Conservation (phyloP, 257 asterid genomes). For the Rhazya stricta region DNA sequence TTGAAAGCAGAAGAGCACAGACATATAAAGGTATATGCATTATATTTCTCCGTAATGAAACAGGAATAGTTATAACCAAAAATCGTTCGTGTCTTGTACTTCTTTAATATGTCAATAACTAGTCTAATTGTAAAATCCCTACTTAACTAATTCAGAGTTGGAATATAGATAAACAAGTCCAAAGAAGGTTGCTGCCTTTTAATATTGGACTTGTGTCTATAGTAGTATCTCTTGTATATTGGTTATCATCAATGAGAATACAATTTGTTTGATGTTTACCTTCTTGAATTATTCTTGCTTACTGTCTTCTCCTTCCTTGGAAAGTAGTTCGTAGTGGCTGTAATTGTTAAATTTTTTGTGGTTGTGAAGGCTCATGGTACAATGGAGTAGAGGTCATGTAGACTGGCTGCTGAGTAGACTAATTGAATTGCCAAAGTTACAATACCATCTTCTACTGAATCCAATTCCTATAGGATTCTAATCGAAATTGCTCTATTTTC, state of each 20-base stretch:
- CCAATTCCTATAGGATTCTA: not conserved
- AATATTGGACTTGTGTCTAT: not conserved
- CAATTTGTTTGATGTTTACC: not conserved
- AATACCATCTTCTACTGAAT: too few relatives aligned
- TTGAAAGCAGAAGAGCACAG: not conserved
- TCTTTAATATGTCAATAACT: not conserved
- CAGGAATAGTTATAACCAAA: not conserved
- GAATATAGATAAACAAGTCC: not conserved
- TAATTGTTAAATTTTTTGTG: too few relatives aligned
- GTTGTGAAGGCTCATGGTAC: not conserved
- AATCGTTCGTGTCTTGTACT: not conserved
- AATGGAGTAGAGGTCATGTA: too few relatives aligned
- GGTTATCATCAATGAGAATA: not conserved
- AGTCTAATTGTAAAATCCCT: not conserved
- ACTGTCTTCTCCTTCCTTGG: not conserved
- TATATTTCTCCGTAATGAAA: not conserved
- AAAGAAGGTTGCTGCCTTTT: not conserved
- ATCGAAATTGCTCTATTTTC: not conserved
- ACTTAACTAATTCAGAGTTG: not conserved
- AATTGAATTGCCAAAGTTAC: too few relatives aligned
- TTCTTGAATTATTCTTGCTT: not conserved
- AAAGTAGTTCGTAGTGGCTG: not conserved
- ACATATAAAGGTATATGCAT: conserved; percentile 1
- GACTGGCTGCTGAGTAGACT: too few relatives aligned
- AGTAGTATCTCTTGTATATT: not conserved